Evolutionary conservation across 345 rosid species (phyloP).

Genomic region (Atalantia buxifolia): DNA sequence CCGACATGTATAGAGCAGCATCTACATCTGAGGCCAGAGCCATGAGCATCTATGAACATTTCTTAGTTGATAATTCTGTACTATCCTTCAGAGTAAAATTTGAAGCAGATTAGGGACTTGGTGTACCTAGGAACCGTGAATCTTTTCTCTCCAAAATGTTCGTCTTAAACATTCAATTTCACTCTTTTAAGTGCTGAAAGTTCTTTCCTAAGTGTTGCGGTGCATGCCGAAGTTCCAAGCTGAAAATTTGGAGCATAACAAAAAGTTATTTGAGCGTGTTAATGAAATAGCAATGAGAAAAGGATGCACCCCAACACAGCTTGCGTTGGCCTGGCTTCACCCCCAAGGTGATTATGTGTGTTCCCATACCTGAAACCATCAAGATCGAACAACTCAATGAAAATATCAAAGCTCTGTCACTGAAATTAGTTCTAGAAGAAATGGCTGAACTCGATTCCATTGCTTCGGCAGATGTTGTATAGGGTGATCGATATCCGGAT

Average conservation of each 20-base stretch:
- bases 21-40: neutral
- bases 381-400: conserved; percentile 43
- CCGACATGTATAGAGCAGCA: neutral
- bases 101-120: neutral
- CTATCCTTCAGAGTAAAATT: neutral
- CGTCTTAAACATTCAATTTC: neutral
- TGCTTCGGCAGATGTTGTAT: conserved; percentile 17
- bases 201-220: conserved; percentile 21
- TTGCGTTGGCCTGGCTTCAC: conserved; percentile 75
- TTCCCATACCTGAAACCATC: conserved; percentile 62
- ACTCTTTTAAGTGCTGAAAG: neutral
- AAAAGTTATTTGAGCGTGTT: conserved; percentile 35
- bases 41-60: neutral
- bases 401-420: conserved; percentile 22
- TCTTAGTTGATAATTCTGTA: neutral
- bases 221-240: conserved; percentile 49
- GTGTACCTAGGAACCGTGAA: neutral
- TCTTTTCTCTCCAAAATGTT: neutral
- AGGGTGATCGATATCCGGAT: conserved; percentile 23
- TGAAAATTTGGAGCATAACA: conserved; percentile 55
- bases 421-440: conserved; percentile 16
- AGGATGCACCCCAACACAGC: conserved; percentile 53
- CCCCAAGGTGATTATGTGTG: conserved; percentile 61
- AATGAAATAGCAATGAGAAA: conserved; percentile 44
- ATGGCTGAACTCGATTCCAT: conserved; percentile 25